Conservation (phyloP, 2,329 filamentous ascomycete genomes). For the Venturia effusa region DNA sequence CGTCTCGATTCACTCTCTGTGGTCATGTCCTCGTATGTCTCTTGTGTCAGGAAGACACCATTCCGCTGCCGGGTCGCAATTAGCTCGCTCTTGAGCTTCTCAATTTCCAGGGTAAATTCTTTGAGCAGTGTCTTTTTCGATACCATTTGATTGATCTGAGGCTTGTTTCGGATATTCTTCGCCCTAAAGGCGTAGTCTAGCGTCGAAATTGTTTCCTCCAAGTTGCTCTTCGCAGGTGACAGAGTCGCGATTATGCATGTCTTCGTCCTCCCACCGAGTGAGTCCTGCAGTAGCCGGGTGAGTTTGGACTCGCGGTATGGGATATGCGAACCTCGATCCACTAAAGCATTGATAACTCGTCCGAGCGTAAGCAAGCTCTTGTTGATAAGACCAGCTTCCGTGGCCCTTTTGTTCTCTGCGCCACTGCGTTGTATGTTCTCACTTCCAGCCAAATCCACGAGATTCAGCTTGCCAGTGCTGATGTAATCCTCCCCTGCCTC, state of each 20-base stretch:
- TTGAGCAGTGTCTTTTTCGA: constrained; percentile 86
- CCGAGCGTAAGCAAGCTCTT: constrained; percentile 92
- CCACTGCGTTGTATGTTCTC: constrained; percentile 97
- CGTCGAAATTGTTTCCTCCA: constrained; percentile 97
- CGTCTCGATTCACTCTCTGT: constrained; percentile 84
- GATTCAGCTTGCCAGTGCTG: constrained; percentile 84
- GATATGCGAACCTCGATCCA: constrained; percentile 82
- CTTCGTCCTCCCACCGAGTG: constrained; percentile 87
- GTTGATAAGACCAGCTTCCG: constrained; percentile 94
- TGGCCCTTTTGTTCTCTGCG: constrained; percentile 93
- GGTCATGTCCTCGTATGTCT: constrained; percentile 82
- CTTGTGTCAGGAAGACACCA: constrained; percentile 84
- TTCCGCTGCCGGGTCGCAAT: constrained; percentile 89
- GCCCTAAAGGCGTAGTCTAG: constrained; percentile 95
- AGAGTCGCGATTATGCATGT: constrained; percentile 98
- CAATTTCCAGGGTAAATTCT: constrained; percentile 86
- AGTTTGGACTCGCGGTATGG: constrained; percentile 92
- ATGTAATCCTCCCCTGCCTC: constrained; percentile 85
- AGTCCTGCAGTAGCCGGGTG: constrained; percentile 89
- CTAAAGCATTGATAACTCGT: constrained; percentile 92
- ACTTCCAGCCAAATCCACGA: constrained; percentile 92
- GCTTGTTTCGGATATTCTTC: constrained; percentile 98
- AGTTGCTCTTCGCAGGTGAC: constrained; percentile 85
- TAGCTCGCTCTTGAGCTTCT: constrained; percentile 86
- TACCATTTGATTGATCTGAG: constrained; percentile 83